Conservation (phyloP, 2,329 filamentous ascomycete species). For the Xylariales sp. region DNA sequence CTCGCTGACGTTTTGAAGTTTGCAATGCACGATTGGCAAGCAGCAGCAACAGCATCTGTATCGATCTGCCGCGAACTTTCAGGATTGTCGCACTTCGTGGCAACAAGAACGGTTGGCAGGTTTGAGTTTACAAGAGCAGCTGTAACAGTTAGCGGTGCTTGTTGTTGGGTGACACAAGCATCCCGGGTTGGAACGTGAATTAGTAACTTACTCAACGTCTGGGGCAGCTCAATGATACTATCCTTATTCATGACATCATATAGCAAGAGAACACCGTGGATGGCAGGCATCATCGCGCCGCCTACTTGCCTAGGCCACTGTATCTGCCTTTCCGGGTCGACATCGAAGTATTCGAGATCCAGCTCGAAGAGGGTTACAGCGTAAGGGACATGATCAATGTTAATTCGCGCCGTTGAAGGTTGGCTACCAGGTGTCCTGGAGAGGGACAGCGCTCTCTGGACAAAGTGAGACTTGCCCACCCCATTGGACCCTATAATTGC, state of each 20-base stretch:
- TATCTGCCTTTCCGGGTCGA: slow-evolving; percentile 53
- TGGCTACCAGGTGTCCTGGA: slow-evolving; percentile 47
- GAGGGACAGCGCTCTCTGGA: slow-evolving; percentile 58
- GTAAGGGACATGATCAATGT: slow-evolving; percentile 54
- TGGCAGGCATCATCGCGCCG: slow-evolving; percentile 65
- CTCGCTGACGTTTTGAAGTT: slow-evolving; percentile 70
- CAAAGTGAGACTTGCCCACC: slow-evolving; percentile 65
- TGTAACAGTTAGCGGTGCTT: slow-evolving; percentile 36
- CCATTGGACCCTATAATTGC: slow-evolving; percentile 62
- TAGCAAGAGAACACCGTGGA: slow-evolving; percentile 80
- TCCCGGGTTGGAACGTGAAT: no score
- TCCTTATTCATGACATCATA: slow-evolving; percentile 82
- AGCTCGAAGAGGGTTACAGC: slow-evolving; percentile 61
- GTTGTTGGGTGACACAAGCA: no score
- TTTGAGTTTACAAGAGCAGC: slow-evolving; percentile 69
- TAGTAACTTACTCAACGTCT: slow-evolving; percentile 68
- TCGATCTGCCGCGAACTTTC: slow-evolving; percentile 68
- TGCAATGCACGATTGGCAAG: slow-evolving; percentile 63
- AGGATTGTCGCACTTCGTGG: slow-evolving; percentile 83
- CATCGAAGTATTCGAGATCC: slow-evolving; percentile 61
- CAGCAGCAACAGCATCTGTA: slow-evolving; percentile 56
- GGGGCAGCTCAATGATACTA: slow-evolving; percentile 69
- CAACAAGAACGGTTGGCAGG: slow-evolving; percentile 76
- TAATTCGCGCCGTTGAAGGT: slow-evolving; percentile 52
- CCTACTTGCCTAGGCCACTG: slow-evolving; percentile 66